Conservation (phyloP, 495 filamentous ascomycete species). For the Rostrohypoxylon terebratum region DNA sequence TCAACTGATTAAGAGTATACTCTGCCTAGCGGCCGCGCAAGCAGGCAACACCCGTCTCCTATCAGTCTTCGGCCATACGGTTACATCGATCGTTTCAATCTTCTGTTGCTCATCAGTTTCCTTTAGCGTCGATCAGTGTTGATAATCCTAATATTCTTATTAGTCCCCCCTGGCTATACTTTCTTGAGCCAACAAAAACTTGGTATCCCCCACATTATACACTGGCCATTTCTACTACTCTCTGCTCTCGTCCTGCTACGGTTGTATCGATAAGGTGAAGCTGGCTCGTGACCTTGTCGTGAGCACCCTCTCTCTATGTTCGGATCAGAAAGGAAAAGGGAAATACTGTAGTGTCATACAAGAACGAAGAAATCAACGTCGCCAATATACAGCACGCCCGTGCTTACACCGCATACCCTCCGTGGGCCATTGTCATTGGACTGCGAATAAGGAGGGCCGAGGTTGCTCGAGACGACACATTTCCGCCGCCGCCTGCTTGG, state of each 20-base stretch:
- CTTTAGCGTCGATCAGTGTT: constrained; percentile 32
- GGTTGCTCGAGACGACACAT: background rate
- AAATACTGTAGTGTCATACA: background rate
- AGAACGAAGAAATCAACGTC: background rate
- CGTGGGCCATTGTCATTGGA: background rate
- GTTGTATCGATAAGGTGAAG: constrained; percentile 4
- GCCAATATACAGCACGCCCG: background rate
- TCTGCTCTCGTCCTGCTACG: constrained; percentile 4
- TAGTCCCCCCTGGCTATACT: constrained; percentile 20
- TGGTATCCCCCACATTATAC: constrained; percentile 29
- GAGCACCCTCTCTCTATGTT: background rate
- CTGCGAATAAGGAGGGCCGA: constrained; percentile 1
- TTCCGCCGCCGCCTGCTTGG: background rate
- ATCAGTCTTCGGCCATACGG: constrained; percentile 9
- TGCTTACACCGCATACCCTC: background rate
- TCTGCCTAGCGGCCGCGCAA: constrained; percentile 28
- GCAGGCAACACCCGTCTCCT: constrained; percentile 4
- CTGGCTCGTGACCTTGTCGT: constrained; percentile 1
- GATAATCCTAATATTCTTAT: constrained; percentile 37
- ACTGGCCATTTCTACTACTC: constrained; percentile 6
- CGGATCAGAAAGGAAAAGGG: background rate
- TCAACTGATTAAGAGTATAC: constrained; percentile 11
- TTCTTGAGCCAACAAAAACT: constrained; percentile 42
- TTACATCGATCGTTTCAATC: constrained; percentile 38
- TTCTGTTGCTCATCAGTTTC: constrained; percentile 20